phyloP scores from a whole-genome alignment of 2,329 filamentous ascomycete genomes.

The Phyllosticta capitalensis region DNA sequence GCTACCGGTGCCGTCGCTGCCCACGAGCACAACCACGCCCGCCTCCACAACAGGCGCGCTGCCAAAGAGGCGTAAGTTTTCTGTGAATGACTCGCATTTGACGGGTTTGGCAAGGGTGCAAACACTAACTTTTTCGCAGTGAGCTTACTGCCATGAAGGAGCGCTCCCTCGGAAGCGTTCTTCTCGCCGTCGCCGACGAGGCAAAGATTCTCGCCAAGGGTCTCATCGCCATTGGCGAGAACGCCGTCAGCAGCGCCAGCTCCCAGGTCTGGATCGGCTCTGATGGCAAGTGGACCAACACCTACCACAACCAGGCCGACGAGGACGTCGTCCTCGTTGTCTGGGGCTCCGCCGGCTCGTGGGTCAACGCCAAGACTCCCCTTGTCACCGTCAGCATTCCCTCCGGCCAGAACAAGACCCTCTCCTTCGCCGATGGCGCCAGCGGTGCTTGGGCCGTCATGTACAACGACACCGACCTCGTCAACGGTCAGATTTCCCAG shows the following conservation, averaged over 20 bases:
- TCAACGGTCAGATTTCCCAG: constrained; percentile 32
- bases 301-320: constrained; percentile 27
- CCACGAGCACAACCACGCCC: constrained; percentile 8
- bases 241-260: constrained; percentile 19
- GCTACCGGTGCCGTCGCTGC: constrained; percentile 5
- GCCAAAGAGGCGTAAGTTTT: constrained; percentile 1
- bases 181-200: constrained; percentile 14
- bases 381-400: constrained; percentile 33
- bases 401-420: constrained; percentile 24
- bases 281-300: constrained; percentile 25
- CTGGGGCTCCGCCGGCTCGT: constrained; percentile 27
- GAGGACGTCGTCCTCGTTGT: constrained; percentile 26
- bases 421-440: constrained; percentile 30
- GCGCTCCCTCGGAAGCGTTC: constrained; percentile 4
- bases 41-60: constrained; percentile 4
- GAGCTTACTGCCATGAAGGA: background rate
- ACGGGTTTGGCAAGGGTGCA: background rate
- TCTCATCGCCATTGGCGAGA: constrained; percentile 18
- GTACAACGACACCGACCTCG: constrained; percentile 25
- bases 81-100: background rate
- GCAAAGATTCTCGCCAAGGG: constrained; percentile 19
- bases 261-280: constrained; percentile 26
- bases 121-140: background rate
- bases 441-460: constrained; percentile 34
- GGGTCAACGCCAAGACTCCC: constrained; percentile 26